phyloP scores from a whole-genome alignment of 2,329 filamentous ascomycete species.

The Neopestalotiopsis sp. region DNA sequence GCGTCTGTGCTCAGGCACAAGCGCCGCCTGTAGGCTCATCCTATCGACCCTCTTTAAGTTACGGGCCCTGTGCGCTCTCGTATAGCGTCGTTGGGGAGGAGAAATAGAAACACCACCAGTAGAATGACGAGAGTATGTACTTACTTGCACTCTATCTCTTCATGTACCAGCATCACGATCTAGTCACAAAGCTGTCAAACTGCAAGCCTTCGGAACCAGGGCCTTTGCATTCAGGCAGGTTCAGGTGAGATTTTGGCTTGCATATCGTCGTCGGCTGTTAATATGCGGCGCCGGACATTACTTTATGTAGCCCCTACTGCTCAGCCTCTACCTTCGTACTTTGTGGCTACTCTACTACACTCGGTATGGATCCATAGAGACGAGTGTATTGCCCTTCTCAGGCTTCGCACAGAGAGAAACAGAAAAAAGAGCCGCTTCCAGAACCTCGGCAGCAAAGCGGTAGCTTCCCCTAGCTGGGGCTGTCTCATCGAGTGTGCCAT shows the following conservation, averaged over 20 bases:
- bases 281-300: background rate
- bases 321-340: background rate
- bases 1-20: slow-evolving; percentile 12
- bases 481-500: slow-evolving; percentile 2
- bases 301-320: background rate
- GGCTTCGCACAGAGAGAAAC: background rate
- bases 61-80: background rate
- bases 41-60: background rate
- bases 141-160: background rate
- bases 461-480: background rate
- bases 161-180: background rate
- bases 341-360: background rate
- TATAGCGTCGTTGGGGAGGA: background rate
- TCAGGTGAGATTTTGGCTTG: slow-evolving; percentile 8
- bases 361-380: background rate
- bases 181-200: background rate
- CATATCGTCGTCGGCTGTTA: background rate
- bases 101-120: background rate
- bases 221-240: background rate
- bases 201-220: background rate
- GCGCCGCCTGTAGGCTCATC: background rate
- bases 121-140: background rate
- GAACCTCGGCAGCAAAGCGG: background rate
- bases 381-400: background rate
- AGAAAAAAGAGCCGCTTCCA: slow-evolving; percentile 5